These are phyloP conservation scores for Paraglomus brasilianum DNA, from an alignment of 192 early-diverging fungal species.

Conservation along the genomic window DNA sequence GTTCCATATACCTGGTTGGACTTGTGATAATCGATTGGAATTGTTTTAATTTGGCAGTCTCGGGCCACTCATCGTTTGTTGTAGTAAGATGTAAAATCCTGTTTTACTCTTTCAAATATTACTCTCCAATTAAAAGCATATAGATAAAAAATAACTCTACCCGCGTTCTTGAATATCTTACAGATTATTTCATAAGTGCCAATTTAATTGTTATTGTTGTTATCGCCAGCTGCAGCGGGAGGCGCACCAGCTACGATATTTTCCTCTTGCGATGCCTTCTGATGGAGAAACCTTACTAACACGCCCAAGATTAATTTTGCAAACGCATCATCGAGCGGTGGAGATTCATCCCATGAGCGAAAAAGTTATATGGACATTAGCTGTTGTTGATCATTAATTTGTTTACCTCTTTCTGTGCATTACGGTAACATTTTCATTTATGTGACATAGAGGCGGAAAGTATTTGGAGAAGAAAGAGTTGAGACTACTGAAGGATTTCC, in stretches of 20 bases:
- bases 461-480: conserved; percentile 79
- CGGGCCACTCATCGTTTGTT: conserved; percentile 65
- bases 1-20: conserved; percentile 64
- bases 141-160: conserved; percentile 80
- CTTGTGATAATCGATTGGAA: conserved; percentile 62
- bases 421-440: conserved; percentile 77
- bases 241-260: too few species aligned
- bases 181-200: conserved; percentile 54
- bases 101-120: conserved; percentile 69
- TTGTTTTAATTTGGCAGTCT: conserved; percentile 83
- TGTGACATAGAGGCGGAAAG: conserved; percentile 83
- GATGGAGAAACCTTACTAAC: conserved; percentile 65
- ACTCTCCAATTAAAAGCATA: conserved; percentile 89
- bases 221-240: too few species aligned
- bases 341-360: conserved; percentile 56
- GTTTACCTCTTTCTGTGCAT: conserved; percentile 38
- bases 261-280: conserved; percentile 48
- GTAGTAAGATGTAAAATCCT: conserved; percentile 63
- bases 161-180: conserved; percentile 83
- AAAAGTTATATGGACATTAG: conserved; percentile 13
- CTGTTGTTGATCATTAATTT: too few species aligned
- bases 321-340: conserved; percentile 70
- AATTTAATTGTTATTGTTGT: too few species aligned
- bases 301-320: conserved; percentile 65
- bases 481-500: conserved; percentile 81